phyloP scores from a whole-genome alignment of 2,329 filamentous ascomycete species.

The Bipolaris oryzae region DNA sequence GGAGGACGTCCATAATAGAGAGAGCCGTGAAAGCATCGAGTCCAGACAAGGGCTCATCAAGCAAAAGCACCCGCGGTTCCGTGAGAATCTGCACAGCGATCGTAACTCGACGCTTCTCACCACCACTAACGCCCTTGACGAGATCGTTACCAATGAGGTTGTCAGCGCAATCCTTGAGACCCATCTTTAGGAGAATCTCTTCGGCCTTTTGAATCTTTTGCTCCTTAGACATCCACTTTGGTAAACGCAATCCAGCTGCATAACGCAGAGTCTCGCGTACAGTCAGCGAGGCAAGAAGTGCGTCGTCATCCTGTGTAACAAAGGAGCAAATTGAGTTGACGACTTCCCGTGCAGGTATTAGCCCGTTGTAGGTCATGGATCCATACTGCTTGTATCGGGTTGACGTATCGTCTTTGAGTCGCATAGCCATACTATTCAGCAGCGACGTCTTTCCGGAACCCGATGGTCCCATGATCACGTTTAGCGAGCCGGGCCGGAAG shows the following conservation, averaged over 20 bases:
- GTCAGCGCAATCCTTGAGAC: constrained; percentile 77
- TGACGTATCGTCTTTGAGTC: constrained; percentile 65
- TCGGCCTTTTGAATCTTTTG: constrained; percentile 73
- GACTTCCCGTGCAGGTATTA: constrained; percentile 69
- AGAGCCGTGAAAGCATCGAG: constrained; percentile 78
- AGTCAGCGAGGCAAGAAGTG: constrained; percentile 73
- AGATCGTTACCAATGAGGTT: constrained; percentile 74
- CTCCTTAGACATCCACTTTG: constrained; percentile 69
- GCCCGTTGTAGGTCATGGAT: constrained; percentile 71
- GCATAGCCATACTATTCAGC: constrained; percentile 73
- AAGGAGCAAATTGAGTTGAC: constrained; percentile 76
- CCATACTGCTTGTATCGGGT: constrained; percentile 69
- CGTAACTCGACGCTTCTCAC: constrained; percentile 77
- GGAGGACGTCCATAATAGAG: constrained; percentile 72
- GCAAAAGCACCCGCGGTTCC: constrained; percentile 72
- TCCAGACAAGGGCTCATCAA: constrained; percentile 79
- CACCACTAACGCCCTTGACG: constrained; percentile 79
- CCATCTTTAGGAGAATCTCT: constrained; percentile 74
- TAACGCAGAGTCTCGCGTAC: constrained; percentile 73
- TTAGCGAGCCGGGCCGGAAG: constrained; percentile 71
- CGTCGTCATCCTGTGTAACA: constrained; percentile 79
- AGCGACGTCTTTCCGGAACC: constrained; percentile 78
- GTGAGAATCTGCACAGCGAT: constrained; percentile 80
- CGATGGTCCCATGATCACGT: constrained; percentile 81
- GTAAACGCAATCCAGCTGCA: constrained; percentile 72